These are phyloP conservation scores for Saturnispora mendoncae DNA, from an alignment of 805 yeast genomes.

Conservation along the genomic window DNA sequence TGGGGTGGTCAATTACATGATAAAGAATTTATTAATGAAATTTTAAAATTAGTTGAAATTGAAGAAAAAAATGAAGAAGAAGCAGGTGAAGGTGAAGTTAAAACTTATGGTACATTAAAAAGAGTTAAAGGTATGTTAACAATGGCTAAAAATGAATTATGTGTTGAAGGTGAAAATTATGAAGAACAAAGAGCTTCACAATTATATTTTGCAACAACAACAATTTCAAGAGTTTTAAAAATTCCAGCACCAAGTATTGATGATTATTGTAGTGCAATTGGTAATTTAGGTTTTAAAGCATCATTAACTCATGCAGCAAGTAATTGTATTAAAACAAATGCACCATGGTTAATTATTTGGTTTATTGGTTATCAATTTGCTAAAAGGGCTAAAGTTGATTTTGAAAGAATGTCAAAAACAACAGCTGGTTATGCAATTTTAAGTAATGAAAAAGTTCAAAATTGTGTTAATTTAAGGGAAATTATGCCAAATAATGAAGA, in stretches of 20 bases:
- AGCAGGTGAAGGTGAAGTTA: no score
- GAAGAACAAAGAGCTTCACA: constrained; percentile 36
- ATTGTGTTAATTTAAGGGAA: constrained; percentile 25
- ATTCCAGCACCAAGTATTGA: constrained; percentile 78
- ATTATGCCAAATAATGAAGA: constrained; percentile 12
- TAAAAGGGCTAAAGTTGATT: constrained; percentile 33
- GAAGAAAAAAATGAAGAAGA: constrained; percentile 29
- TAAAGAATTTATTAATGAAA: constrained; percentile 51
- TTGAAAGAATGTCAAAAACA: constrained; percentile 37
- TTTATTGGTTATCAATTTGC: constrained; percentile 61
- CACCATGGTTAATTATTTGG: constrained; percentile 77
- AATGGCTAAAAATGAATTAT: constrained; percentile 65
- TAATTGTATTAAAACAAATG: constrained; percentile 81
- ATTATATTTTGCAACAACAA: constrained; percentile 78
- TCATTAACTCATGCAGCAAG: constrained; percentile 86
- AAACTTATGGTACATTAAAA: constrained; percentile 65
- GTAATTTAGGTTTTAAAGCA: constrained; percentile 73
- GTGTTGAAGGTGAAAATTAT: constrained; percentile 8
- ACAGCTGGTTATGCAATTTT: constrained; percentile 54
- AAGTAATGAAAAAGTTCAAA: constrained; percentile 33
- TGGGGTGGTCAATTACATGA: constrained; percentile 81
- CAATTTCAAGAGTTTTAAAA: constrained; percentile 64
- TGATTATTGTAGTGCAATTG: constrained; percentile 65
- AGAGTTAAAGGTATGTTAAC: constrained; percentile 91
- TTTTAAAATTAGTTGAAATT: constrained; percentile 43